Evolutionary conservation across 2,329 filamentous ascomycete genomes (phyloP).

Genomic region (Xylariaceae sp.): DNA sequence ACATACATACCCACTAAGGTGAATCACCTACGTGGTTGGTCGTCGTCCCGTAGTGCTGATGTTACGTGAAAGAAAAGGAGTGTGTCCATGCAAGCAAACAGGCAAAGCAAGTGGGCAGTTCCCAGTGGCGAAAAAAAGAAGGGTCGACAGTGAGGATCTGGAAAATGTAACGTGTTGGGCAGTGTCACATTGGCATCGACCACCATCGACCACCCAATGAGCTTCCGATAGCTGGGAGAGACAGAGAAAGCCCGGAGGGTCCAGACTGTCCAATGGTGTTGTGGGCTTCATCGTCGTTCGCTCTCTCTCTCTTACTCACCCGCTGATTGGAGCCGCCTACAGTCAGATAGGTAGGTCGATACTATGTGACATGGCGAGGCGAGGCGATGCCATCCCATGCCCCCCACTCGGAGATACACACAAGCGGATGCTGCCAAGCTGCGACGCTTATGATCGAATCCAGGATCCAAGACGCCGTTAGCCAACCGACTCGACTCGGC

Average conservation of each 20-base stretch:
- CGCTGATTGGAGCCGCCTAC: neutral
- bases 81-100: neutral
- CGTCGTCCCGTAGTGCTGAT: neutral
- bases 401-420: neutral
- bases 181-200: neutral
- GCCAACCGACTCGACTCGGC: neutral
- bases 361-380: neutral
- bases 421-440: neutral
- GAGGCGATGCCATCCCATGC: neutral
- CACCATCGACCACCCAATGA: neutral
- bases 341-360: neutral
- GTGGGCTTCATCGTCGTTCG: neutral
- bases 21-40: neutral
- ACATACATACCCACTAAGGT: neutral
- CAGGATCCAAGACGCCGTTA: neutral
- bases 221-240: neutral
- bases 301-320: too few species aligned
- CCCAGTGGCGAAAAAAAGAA: neutral
- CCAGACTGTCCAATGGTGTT: neutral
- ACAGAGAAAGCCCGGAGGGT: neutral
- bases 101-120: neutral
- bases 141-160: neutral
- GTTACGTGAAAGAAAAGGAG: neutral
- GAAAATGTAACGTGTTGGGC: neutral
- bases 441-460: neutral